phyloP scores from a whole-genome alignment of 495 filamentous ascomycete genomes.

The Tuber borchii region DNA sequence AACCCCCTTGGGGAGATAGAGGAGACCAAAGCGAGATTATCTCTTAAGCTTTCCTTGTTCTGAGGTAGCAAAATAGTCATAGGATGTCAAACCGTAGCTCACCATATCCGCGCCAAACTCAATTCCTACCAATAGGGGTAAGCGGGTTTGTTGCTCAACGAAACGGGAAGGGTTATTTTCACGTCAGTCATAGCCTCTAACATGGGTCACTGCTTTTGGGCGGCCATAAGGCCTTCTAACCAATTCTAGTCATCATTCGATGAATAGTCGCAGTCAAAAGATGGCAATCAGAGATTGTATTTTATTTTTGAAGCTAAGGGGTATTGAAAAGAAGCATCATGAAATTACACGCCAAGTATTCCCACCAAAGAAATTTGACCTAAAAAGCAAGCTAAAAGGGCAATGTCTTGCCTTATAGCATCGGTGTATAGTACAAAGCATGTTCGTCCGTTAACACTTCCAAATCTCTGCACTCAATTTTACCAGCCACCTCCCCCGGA shows the following conservation, averaged over 20 bases:
- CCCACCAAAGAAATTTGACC: neutral
- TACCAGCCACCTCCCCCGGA: neutral
- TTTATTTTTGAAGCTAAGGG: neutral
- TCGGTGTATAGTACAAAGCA: neutral
- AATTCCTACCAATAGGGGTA: neutral
- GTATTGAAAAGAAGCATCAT: neutral
- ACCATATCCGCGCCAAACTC: neutral
- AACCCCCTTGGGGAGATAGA: neutral
- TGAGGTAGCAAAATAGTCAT: neutral
- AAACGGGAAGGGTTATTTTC: neutral
- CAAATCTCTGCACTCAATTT: neutral
- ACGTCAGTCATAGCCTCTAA: neutral
- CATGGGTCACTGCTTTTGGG: neutral
- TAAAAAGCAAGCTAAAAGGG: neutral
- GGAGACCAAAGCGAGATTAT: neutral
- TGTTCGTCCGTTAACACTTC: neutral
- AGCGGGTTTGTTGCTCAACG: neutral
- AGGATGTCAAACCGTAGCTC: neutral
- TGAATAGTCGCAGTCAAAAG: neutral
- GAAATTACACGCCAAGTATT: neutral
- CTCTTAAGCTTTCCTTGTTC: neutral
- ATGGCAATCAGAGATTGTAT: neutral
- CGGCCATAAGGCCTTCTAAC: neutral
- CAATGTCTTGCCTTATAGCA: neutral
- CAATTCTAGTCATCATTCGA: neutral